phyloP scores from a whole-genome alignment of 106 monocot species.

The Phalaenopsis equestris region DNA sequence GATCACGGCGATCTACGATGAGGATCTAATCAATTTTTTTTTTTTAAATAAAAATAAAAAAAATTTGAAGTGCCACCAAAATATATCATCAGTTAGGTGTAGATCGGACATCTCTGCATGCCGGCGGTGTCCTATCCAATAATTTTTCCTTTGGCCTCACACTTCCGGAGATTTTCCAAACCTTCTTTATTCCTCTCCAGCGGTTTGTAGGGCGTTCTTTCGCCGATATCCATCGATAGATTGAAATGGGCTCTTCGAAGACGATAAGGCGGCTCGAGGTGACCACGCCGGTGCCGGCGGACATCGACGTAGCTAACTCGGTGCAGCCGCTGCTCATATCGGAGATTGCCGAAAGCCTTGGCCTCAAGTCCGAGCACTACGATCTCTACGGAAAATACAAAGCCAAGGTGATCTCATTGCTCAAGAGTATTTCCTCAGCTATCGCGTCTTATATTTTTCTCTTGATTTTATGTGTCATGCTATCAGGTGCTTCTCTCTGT shows the following conservation, averaged over 20 bases:
- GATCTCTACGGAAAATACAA: constrained; percentile 98
- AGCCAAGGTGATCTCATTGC: constrained; percentile 57
- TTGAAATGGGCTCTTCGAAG: constrained; percentile 38
- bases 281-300: constrained; percentile 77
- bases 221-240: background rate
- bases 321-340: constrained; percentile 78
- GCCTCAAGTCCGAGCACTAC: constrained; percentile 61
- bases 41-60: no score
- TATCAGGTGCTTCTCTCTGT: constrained; percentile 71
- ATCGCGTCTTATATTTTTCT: background rate
- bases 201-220: background rate
- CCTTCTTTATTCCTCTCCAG: no score
- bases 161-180: no score
- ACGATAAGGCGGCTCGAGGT: constrained; percentile 62
- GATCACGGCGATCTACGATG: no score
- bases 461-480: background rate
- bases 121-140: no score
- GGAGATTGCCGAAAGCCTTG: constrained; percentile 64
- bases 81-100: no score
- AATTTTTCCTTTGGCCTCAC: no score
- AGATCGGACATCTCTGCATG: no score
- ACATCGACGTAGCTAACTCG: constrained; percentile 98
- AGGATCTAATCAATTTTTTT: no score
- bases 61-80: no score
- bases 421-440: background rate